Base-by-base conservation (phyloP, 257 asterid species). In the Mitragyna speciosa region DNA sequence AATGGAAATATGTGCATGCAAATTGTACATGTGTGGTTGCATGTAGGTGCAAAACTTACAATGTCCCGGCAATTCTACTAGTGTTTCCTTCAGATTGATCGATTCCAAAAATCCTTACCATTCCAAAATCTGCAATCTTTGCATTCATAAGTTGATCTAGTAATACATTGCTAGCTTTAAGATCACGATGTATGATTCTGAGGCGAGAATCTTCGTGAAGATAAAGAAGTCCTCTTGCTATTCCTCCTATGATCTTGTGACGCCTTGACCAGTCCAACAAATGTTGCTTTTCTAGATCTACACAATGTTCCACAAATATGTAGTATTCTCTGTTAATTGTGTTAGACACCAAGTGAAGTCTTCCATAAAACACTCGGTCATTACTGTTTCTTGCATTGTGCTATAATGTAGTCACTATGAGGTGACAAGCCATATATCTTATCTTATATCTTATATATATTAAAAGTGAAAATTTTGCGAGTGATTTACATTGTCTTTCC, bases 71-170 rank as follows among this genome's bases (percentile, higher is more conserved):
- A 12, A 82, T 48, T 59, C 59, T 79, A 1, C 22, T 78, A 7
- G 85, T 84, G 48, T 54, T 70, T 24, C 36, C 79, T 81, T 74
- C 75, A 61, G 72, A 47, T 81, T 84, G 67, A 66, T 81, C 80
- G 5, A 69, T 20, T 7, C 48, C 70, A 26, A 71, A 81, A 51
- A 84, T 33, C 45, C 71, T 81, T 1, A n/a, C 87, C 83, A 78
- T 81, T 31, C 85, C 85, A 65, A 84, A 84, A 45, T 84, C 83
- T 31, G 87, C 71, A 8, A 81, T 81, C 64, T 84, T 84, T 5
- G 87, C 79, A 5, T 78, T 59, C 85, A 84, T 78, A 7, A 63
- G 75, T 28, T 11, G 52, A 48, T 82, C 88, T 11, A 85, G 77
- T 6, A 85, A 47, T 22, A 85, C 48, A 17, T 76, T 85, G 28